These are phyloP conservation scores for Alternaria postmessia DNA, from an alignment of 2,329 filamentous ascomycete species.

Conservation along the genomic window DNA sequence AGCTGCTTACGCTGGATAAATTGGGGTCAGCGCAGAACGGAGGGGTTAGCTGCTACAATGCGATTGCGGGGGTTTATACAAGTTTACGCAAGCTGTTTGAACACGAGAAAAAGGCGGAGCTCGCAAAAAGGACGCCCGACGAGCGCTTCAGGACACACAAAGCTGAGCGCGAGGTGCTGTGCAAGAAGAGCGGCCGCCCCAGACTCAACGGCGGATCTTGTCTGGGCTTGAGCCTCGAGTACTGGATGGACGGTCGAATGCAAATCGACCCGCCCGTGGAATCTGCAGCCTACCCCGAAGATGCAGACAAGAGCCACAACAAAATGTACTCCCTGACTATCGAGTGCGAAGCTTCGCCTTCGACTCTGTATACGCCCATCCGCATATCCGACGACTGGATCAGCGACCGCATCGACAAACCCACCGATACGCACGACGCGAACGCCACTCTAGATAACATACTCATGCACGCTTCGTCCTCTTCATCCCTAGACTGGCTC, in stretches of 20 bases:
- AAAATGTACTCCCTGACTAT: constrained; percentile 73
- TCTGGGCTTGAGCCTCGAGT: constrained; percentile 76
- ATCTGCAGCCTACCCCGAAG: constrained; percentile 32
- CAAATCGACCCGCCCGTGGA: constrained; percentile 46
- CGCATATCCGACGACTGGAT: constrained; percentile 80
- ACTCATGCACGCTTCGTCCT: constrained; percentile 47
- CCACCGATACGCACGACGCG: constrained; percentile 49
- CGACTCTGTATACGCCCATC: constrained; percentile 65
- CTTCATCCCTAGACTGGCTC: constrained; percentile 68
- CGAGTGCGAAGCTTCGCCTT: constrained; percentile 64
- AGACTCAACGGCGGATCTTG: constrained; percentile 72
- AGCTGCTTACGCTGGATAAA: constrained; percentile 73
- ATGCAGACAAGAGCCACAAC: constrained; percentile 54
- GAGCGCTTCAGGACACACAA: constrained; percentile 57
- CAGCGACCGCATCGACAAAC: constrained; percentile 70
- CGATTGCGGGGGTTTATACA: constrained; percentile 75
- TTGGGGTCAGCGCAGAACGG: constrained; percentile 69
- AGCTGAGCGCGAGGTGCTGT: constrained; percentile 68
- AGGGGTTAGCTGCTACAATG: constrained; percentile 76
- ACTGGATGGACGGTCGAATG: constrained; percentile 72
- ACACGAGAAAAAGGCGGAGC: constrained; percentile 67
- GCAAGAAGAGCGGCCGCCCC: constrained; percentile 73
- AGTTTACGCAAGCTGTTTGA: constrained; percentile 74
- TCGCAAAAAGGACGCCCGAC: constrained; percentile 38
- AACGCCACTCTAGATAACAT: constrained; percentile 47